Conservation (phyloP, 2,329 filamentous ascomycete genomes). For the Lecanoromycetidae sp. region DNA sequence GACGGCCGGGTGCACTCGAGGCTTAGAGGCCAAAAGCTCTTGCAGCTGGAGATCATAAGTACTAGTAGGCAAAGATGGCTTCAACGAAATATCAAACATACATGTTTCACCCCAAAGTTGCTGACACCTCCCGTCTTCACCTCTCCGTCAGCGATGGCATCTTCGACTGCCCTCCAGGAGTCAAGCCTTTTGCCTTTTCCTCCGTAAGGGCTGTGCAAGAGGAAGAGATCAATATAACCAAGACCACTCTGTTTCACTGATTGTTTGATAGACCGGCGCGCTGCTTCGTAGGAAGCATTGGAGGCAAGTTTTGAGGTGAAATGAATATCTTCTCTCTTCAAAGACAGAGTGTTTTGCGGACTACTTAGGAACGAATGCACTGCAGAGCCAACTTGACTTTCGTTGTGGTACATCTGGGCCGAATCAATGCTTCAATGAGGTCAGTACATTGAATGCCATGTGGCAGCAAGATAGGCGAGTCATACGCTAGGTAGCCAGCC, state of each 20-base stretch:
- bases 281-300: slow-evolving; percentile 55
- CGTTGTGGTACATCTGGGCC: slow-evolving; percentile 59
- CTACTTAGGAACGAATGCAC: slow-evolving; percentile 46
- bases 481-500: slow-evolving; percentile 22
- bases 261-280: slow-evolving; percentile 52
- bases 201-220: slow-evolving; percentile 69
- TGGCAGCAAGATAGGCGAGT: neutral
- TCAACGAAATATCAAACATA: slow-evolving; percentile 29
- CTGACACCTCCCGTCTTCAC: slow-evolving; percentile 61
- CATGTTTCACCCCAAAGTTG: slow-evolving; percentile 66
- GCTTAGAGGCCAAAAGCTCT: slow-evolving; percentile 53
- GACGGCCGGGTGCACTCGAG: slow-evolving; percentile 52
- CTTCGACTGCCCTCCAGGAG: slow-evolving; percentile 65
- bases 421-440: slow-evolving; percentile 35
- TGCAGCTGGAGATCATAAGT: slow-evolving; percentile 40
- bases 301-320: slow-evolving; percentile 69
- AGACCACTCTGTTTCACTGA: slow-evolving; percentile 54
- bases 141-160: slow-evolving; percentile 61
- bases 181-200: slow-evolving; percentile 55
- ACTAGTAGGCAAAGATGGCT: neutral
- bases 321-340: slow-evolving; percentile 59
- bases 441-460: too few species aligned
- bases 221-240: slow-evolving; percentile 66
- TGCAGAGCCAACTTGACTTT: slow-evolving; percentile 54
- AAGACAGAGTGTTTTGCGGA: slow-evolving; percentile 34